Evolutionary conservation across 129 eudicot genomes (phyloP), one percentile per base, ranked within the genome.

Genomic region (Lonicera japonica): DNA sequence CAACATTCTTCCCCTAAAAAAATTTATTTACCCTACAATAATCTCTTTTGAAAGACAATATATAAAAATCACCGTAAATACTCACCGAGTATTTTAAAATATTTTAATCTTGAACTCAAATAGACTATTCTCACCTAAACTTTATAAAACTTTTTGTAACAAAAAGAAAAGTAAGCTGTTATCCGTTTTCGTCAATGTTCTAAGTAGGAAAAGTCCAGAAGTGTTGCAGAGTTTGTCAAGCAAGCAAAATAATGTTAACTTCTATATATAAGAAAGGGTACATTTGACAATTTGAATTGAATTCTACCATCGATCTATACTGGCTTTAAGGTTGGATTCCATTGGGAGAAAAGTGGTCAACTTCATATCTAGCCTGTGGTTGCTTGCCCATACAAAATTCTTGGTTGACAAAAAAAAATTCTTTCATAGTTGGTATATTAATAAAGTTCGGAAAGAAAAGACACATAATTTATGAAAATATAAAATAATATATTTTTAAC

Each of bases 251-350:
- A 29, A 1, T 29, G 36, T 29, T 1, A 1, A 29, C 36, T 29
- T 41, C 5, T 51, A n/a, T 39, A 40, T 15, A 23, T 34, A 61
- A 61, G 56, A 13, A 63, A 63, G 67, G 67, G 67, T 38, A 63
- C 56, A 63, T 63, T 63, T 46, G 56, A 63, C 67, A 63, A 29
- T 50, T 50, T 50, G 55, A 50, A n/a, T n/a, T n/a, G 20, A 50
- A 11, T 63, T 29, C 6, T 2, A 29, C 36, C 2, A 29, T 29
- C 1, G 4, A 50, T 14, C n/a, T n/a, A n/a, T n/a, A n/a, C n/a
- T n/a, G n/a, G 0, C 3, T 50, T 50, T 17, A 50, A 1, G 50
- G 8, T 7, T 50, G 55, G 2, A 29, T 2, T 29, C 36, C 36
- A 29, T 29, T 29, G 2, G 36, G 36, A 50, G 19, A 50, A n/a